Evolutionary conservation across 2,329 filamentous ascomycete genomes (phyloP).

Genomic region (Aspergillus hiratsukae): DNA sequence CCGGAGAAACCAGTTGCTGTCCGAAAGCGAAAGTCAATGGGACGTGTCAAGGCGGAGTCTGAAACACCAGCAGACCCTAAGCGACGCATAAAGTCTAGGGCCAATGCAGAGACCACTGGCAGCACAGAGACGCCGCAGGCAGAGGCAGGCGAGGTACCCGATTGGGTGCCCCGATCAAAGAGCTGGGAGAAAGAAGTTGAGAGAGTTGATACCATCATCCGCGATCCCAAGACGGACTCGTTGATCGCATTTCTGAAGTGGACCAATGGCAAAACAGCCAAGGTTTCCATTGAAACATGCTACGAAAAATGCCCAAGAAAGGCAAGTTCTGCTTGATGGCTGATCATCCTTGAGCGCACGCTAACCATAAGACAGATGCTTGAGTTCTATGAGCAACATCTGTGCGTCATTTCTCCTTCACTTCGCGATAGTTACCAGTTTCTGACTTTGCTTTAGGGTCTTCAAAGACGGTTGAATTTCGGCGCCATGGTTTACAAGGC

Average conservation of each 20-base stretch:
- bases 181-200: slow-evolving; percentile 43
- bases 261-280: slow-evolving; percentile 43
- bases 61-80: slow-evolving; percentile 21
- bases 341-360: neutral
- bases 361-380: slow-evolving; percentile 38
- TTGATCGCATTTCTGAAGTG: slow-evolving; percentile 41
- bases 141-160: slow-evolving; percentile 12
- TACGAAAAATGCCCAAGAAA: slow-evolving; percentile 42
- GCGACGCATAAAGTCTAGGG: slow-evolving; percentile 25
- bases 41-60: slow-evolving; percentile 22
- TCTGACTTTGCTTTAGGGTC: slow-evolving; percentile 25
- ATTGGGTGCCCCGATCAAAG: slow-evolving; percentile 39
- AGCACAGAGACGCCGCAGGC: slow-evolving; percentile 16
- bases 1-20: slow-evolving; percentile 27
- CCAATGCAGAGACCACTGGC: slow-evolving; percentile 3
- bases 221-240: slow-evolving; percentile 27
- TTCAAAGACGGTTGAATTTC: slow-evolving; percentile 29
- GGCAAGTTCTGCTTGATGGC: slow-evolving; percentile 21
- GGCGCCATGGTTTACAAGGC: neutral
- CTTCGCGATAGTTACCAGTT: neutral
- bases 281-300: slow-evolving; percentile 37
- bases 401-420: slow-evolving; percentile 31
- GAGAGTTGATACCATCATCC: slow-evolving; percentile 41
- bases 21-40: slow-evolving; percentile 34
- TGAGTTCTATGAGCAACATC: slow-evolving; percentile 46